Percentiles rank a stretch among this genome's conserved stretches.
Evolutionary conservation across 1,284 basidiomycete genomes (phyloP).

Genomic region (Apiotrichum sp.): DNA sequence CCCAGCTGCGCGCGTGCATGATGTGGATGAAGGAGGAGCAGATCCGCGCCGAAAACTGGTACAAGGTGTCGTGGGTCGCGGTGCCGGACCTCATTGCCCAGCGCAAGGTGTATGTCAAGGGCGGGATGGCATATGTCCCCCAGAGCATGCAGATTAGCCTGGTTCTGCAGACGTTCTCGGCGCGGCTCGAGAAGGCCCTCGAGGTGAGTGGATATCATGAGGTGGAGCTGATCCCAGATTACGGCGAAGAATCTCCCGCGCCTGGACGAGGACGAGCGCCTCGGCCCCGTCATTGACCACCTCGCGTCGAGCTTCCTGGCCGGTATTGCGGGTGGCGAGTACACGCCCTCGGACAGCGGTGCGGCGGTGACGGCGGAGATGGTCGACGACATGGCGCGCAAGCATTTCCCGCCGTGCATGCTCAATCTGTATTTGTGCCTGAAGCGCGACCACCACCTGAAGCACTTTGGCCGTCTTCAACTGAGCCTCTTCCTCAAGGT

Average conservation of each 20-base stretch:
- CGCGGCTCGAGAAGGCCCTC: slow-evolving; percentile 66
- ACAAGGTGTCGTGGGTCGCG: slow-evolving; percentile 65
- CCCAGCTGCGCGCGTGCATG: slow-evolving; percentile 35
- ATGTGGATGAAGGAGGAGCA: slow-evolving; percentile 34
- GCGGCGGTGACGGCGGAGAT: slow-evolving; percentile 78
- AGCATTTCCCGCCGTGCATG: slow-evolving; percentile 97
- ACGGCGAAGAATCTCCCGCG: slow-evolving; percentile 85
- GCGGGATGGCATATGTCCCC: slow-evolving; percentile 88
- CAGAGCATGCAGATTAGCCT: slow-evolving; percentile 75
- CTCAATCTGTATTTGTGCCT: slow-evolving; percentile 78
- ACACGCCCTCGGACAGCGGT: slow-evolving; percentile 48
- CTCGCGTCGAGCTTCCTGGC: slow-evolving; percentile 90
- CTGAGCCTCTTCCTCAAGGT: slow-evolving; percentile 96
- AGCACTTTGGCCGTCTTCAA: slow-evolving; percentile 86
- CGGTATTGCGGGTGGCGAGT: slow-evolving; percentile 57
- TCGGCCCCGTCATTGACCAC: slow-evolving; percentile 86
- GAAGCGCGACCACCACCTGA: slow-evolving; percentile 74
- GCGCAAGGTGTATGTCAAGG: slow-evolving; percentile 71
- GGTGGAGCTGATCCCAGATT: slow-evolving; percentile 49
- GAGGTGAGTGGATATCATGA: slow-evolving; percentile 55
- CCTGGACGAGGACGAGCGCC: slow-evolving; percentile 90
- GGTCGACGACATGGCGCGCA: slow-evolving; percentile 78
- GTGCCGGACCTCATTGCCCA: slow-evolving; percentile 88
- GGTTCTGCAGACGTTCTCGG: slow-evolving; percentile 80
- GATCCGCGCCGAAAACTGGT: slow-evolving; percentile 51